phyloP scores from a whole-genome alignment of 2,329 filamentous ascomycete genomes.

The Ilyonectria mors-panacis region DNA sequence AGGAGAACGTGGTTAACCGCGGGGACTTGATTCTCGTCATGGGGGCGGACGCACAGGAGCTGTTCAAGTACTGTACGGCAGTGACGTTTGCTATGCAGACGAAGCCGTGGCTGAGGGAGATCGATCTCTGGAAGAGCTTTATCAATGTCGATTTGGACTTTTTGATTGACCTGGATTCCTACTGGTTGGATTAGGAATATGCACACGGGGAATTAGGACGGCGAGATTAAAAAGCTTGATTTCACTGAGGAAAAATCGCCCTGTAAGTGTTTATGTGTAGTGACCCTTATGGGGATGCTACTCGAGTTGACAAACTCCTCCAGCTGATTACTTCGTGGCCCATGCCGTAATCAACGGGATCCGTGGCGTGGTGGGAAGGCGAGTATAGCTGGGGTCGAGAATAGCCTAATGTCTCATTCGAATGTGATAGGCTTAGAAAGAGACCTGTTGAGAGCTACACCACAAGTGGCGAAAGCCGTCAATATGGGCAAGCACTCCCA shows the following conservation, averaged over 20 bases:
- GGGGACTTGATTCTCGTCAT: constrained; percentile 49
- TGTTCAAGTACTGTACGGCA: constrained; percentile 43
- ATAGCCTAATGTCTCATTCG: too few relatives aligned
- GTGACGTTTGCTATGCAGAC: constrained; percentile 49
- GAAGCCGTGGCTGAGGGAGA: constrained; percentile 48
- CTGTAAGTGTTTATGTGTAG: not conserved
- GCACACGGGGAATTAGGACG: not conserved
- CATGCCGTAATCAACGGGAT: too few relatives aligned
- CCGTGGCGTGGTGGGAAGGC: too few relatives aligned
- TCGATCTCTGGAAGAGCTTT: constrained; percentile 51
- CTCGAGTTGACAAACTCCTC: too few relatives aligned
- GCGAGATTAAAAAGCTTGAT: too few relatives aligned
- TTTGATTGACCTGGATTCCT: constrained; percentile 36
- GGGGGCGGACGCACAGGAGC: constrained; percentile 38
- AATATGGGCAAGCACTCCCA: constrained; percentile 6
- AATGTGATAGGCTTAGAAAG: not conserved
- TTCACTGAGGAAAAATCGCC: not conserved
- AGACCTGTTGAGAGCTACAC: not conserved
- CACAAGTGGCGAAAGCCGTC: constrained; percentile 1
- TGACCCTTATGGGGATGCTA: too few relatives aligned
- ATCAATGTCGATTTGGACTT: constrained; percentile 46
- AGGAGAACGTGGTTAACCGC: constrained; percentile 35
- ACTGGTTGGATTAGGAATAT: constrained; percentile 41
- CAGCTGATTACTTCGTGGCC: too few relatives aligned
- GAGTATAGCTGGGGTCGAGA: too few relatives aligned